Evolutionary conservation across 352 stramenopile genomes (phyloP), one percentile per base, ranked within the genome.

Genomic region (Pythium utonaiense): DNA sequence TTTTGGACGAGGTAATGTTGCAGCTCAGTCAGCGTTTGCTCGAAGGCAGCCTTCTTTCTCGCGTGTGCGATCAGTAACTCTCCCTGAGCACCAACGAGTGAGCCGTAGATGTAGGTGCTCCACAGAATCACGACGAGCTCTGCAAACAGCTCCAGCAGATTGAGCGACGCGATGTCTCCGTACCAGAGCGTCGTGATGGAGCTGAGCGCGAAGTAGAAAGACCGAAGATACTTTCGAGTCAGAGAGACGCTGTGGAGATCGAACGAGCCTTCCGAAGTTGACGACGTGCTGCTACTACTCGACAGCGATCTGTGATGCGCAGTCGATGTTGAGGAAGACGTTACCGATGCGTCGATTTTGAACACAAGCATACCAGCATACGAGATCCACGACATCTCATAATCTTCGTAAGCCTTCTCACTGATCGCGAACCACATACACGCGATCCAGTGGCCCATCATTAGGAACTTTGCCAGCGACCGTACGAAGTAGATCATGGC

Each of bases 121-220:
- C 61, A 74, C 0, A 89, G 54, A 8, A 85, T 86, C 30, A 86
- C 78, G 0, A 28, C 52, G 22, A 89, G 78, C 41, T 91, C 81
- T 0, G 71, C 67, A 1, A 83, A 64, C n/a, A 88, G 42, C 42
- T 89, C 81, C 25, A 79, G 30, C 3, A 86, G 30, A 44, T 89
- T 91, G 68, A 88, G 83, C 3, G 79, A 88, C 13, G 80, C 40
- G 25, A 89, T 85, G 30, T 91, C 81, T 3, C 74, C 81, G 36
- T 89, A 88, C 41, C 79, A 91, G 3, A 89, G 64, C 3, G 79
- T 88, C 13, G 81, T 85, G 49, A 91, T 88, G 1, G 79, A 88
- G 16, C 76, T 72, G 13, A 89, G 56, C 0, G 79, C 71, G 53
- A 88, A 88, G 33, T 86, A 70, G 30, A 91, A 69, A 3, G 79